Evolutionary conservation across 805 yeast species (phyloP).

Genomic region (Candida orba): DNA sequence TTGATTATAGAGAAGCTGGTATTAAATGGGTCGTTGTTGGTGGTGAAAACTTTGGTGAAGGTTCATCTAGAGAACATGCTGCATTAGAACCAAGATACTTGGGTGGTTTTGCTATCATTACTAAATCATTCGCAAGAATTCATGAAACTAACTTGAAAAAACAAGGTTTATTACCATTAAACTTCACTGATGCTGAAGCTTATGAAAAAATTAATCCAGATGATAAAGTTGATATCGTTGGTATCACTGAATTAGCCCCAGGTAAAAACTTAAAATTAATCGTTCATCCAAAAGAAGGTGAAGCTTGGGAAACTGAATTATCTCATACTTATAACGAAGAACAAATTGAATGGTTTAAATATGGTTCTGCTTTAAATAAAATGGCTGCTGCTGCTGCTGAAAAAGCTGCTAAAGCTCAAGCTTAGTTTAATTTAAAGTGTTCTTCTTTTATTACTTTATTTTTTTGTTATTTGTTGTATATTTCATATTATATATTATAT

Average conservation of each 20-base stretch:
- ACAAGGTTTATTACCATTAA: slow-evolving; percentile 97
- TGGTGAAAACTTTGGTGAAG: slow-evolving; percentile 99
- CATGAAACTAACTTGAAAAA: slow-evolving; percentile 99
- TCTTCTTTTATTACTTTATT: not conserved
- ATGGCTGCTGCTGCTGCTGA: slow-evolving; percentile 47
- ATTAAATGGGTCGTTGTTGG: slow-evolving; percentile 96
- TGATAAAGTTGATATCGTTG: slow-evolving; percentile 83
- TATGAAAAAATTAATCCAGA: slow-evolving; percentile 90
- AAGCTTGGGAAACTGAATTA: slow-evolving; percentile 82
- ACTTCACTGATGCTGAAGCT: slow-evolving; percentile 81
- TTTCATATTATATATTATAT: slow-evolving; percentile 1
- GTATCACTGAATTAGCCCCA: slow-evolving; percentile 81
- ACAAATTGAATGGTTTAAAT: slow-evolving; percentile 98
- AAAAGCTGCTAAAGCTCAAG: slow-evolving; percentile 2
- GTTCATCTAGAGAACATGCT: slow-evolving; percentile 99
- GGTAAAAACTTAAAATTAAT: slow-evolving; percentile 84
- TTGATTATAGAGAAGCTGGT: slow-evolving; percentile 89
- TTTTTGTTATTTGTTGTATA: slow-evolving; percentile 1
- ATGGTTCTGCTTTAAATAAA: slow-evolving; percentile 98
- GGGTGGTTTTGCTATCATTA: slow-evolving; percentile 96
- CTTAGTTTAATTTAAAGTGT: not conserved
- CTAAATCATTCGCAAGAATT: slow-evolving; percentile 97
- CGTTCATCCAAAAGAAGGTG: slow-evolving; percentile 64
- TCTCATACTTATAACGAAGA: slow-evolving; percentile 94
- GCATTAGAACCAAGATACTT: slow-evolving; percentile 99